Conservation (phyloP, 1,284 basidiomycete species). For the Bjerkandera adusta region DNA sequence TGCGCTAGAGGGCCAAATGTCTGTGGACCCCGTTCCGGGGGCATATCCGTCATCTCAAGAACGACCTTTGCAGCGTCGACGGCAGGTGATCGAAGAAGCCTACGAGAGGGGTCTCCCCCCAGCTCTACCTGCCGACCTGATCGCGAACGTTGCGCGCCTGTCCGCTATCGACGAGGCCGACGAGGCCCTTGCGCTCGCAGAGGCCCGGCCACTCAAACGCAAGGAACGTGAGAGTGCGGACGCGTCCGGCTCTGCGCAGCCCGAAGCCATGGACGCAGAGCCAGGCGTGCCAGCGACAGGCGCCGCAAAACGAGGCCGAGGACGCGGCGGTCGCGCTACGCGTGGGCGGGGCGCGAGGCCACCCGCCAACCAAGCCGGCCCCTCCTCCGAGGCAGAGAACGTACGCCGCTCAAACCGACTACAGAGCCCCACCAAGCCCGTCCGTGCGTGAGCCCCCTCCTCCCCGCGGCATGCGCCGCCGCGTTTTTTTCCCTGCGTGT, state of each 20-base stretch:
- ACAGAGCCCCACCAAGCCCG: too few relatives aligned
- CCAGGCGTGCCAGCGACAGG: too few relatives aligned
- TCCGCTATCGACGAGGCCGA: too few relatives aligned
- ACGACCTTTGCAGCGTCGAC: constrained; percentile 45
- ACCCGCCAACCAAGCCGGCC: too few relatives aligned
- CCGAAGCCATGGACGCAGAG: not conserved
- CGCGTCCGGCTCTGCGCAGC: not conserved
- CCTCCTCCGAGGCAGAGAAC: too few relatives aligned
- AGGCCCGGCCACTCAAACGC: constrained; percentile 18
- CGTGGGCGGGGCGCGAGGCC: not conserved
- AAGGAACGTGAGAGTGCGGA: constrained; percentile 15
- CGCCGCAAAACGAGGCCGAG: constrained; percentile 10
- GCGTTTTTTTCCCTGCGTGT: too few relatives aligned
- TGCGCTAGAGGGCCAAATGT: constrained; percentile 1
- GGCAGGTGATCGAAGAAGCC: constrained; percentile 42
- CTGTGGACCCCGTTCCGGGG: constrained; percentile 13
- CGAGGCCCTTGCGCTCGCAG: not conserved
- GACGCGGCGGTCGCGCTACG: not conserved
- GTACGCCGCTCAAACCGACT: too few relatives aligned
- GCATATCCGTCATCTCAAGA: too few relatives aligned
- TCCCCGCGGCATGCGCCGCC: too few relatives aligned
- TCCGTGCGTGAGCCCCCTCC: too few relatives aligned
- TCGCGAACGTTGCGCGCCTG: constrained; percentile 21
- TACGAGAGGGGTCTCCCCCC: constrained; percentile 32
- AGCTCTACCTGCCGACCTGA: constrained; percentile 44